Conservation (phyloP, 164 flowering plant species). For the Nymphaea colorata region DNA sequence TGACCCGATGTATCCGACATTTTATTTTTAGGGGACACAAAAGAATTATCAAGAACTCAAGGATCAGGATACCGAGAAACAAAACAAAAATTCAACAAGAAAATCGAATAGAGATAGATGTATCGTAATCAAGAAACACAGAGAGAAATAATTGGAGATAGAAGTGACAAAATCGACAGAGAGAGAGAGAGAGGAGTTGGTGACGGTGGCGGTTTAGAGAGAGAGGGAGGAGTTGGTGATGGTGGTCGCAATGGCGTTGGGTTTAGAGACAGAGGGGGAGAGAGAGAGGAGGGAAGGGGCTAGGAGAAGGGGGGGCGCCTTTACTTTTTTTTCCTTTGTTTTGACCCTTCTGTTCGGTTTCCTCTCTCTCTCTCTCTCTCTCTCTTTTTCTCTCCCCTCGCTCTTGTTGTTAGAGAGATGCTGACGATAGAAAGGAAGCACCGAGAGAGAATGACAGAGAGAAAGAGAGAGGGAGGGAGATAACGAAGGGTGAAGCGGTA, state of each 20-base stretch:
- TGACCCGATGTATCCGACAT: not conserved
- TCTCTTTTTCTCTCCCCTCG: not conserved
- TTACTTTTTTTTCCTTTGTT: not conserved
- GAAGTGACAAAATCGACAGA: no score
- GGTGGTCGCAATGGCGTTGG: not conserved
- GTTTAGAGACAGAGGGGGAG: not conserved
- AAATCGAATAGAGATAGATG: not conserved
- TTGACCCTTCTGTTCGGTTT: not conserved
- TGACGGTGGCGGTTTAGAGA: not conserved
- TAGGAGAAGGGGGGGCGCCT: not conserved
- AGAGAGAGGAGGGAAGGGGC: not conserved
- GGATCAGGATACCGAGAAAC: not conserved
- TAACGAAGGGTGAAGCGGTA: no score
- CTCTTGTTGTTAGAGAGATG: no score
- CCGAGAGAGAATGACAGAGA: no score
- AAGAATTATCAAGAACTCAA: not conserved
- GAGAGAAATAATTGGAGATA: not conserved
- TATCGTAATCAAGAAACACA: not conserved
- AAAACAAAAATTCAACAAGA: not conserved
- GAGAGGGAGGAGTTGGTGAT: not conserved
- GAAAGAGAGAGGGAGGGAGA: no score
- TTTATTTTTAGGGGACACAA: not conserved
- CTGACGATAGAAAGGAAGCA: no score
- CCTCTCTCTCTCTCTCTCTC: constrained; percentile 3
- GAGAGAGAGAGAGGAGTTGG: not conserved